Conservation (phyloP, 768 basidiomycete species). For the Lentinula aciculospora region DNA sequence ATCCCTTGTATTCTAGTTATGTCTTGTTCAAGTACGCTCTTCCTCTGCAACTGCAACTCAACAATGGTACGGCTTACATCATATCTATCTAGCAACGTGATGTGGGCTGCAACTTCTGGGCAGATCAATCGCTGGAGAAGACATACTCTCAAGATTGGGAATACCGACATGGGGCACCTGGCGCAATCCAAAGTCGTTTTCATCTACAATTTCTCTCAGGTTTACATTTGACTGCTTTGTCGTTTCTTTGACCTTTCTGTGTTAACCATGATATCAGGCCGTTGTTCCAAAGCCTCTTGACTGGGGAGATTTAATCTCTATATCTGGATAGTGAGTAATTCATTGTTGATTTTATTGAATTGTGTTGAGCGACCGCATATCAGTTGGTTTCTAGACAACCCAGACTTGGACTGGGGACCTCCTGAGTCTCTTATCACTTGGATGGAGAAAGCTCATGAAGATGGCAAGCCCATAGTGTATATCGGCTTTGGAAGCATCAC, state of each 20-base stretch:
- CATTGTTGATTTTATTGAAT: background rate
- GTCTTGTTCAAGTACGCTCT: conserved; percentile 52
- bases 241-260: background rate
- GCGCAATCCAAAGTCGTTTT: conserved; percentile 57
- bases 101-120: conserved; percentile 61
- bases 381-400: conserved; percentile 65
- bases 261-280: conserved; percentile 18
- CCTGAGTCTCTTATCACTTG: conserved; percentile 43
- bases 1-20: conserved; percentile 29
- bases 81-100: conserved; percentile 37
- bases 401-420: conserved; percentile 52
- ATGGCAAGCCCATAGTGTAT: conserved; percentile 59
- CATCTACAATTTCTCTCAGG: conserved; percentile 65
- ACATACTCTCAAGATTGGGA: conserved; percentile 37
- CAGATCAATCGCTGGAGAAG: conserved; percentile 67
- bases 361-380: background rate
- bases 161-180: conserved; percentile 56
- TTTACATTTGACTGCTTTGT: conserved; percentile 14
- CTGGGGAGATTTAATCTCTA: conserved; percentile 53
- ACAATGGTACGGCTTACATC: too few relatives aligned
- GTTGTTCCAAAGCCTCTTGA: conserved; percentile 70
- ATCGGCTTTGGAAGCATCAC: conserved; percentile 66
- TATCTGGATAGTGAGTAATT: conserved; percentile 49
- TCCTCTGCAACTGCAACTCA: too few relatives aligned
- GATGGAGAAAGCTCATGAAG: conserved; percentile 48